Conservation (phyloP, 495 filamentous ascomycete species). For the Penicillium pancosmium region DNA sequence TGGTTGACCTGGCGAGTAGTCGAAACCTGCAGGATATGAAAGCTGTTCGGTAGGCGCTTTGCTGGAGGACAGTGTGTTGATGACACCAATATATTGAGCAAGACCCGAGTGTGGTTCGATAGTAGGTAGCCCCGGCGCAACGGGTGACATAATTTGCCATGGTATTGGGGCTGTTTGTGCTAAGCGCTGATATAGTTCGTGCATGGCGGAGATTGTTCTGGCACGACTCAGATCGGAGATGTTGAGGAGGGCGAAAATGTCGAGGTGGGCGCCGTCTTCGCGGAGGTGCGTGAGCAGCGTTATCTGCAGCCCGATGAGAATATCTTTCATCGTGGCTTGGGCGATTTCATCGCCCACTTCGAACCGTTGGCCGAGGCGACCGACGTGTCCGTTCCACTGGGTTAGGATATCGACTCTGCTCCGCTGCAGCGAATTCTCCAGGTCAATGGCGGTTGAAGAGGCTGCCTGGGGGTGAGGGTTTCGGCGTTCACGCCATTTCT, state of each 20-base stretch:
- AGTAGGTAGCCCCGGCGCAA: not conserved
- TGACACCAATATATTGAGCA: conserved; percentile 8
- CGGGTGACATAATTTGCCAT: conserved; percentile 7
- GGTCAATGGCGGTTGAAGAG: conserved; percentile 22
- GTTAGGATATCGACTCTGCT: conserved; percentile 31
- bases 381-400: conserved; percentile 33
- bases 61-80: not conserved
- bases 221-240: conserved; percentile 34
- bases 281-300: conserved; percentile 48
- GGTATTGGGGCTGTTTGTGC: conserved; percentile 19
- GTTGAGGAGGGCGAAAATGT: conserved; percentile 41
- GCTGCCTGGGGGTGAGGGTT: conserved; percentile 6
- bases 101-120: conserved; percentile 17
- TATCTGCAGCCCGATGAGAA: conserved; percentile 45
- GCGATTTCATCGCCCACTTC: conserved; percentile 43
- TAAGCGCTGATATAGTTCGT: conserved; percentile 40
- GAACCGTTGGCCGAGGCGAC: conserved; percentile 34
- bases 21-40: not conserved
- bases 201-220: conserved; percentile 30
- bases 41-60: not conserved
- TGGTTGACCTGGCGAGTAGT: not conserved
- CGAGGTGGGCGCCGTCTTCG: conserved; percentile 35
- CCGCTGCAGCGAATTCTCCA: conserved; percentile 38
- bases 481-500: conserved; percentile 33
- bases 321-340: conserved; percentile 45